Evolutionary conservation across 192 early-diverging fungal species (phyloP), one percentile per base, ranked within the genome.

Genomic region (Phlyctochytrium arcticum): DNA sequence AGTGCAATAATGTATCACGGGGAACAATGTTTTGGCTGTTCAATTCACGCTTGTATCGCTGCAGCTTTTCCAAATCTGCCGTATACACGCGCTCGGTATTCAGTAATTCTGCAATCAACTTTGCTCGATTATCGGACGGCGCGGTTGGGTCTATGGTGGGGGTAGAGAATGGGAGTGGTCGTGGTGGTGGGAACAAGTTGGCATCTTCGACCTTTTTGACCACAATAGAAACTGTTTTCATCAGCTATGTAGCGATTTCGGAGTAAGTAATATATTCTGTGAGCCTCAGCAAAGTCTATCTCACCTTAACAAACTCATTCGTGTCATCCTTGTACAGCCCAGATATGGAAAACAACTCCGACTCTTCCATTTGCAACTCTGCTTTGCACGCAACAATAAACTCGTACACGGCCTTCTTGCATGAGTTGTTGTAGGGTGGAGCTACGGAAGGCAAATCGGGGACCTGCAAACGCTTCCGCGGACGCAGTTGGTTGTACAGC

Each of bases 51-150:
- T 79, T 57, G 58, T 75, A 79, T 32, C 46, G 48, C 62, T 77
- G 68, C 1, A 70, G 73, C 67, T 79, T 82, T 78, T 96, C 92
- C 54, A 99, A 69, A 73, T 94, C 91, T 33, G 88, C 80, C 29
- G 95, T 88, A 79, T 92, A 98, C 72, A 82, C 89, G 19, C 94
- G 82, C 74, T 99, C 96, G 0, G 96, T 98, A 54, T 92, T 90
- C 26, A 99, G 75, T 44, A 98, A 71, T 75, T 99, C 96, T 29
- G 86, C 80, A 19, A 98, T 80, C 26, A 92, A 80, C 55, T 88
- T 88, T 55, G 92, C 88, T 26, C 94, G 87, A 80, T 91, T 94
- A 78, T 95, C 93, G 33, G 85, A 84, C 31, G 95, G 89, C 4
- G 54, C 66, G 5, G 58, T 30, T 10, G 36, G 36, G n/a, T 42